Percentiles rank a stretch among this genome's conserved stretches.
These are phyloP conservation scores for Plasmodium knowlesi DNA, from an alignment of 169 alveolate genomes.

Conservation along the genomic window DNA sequence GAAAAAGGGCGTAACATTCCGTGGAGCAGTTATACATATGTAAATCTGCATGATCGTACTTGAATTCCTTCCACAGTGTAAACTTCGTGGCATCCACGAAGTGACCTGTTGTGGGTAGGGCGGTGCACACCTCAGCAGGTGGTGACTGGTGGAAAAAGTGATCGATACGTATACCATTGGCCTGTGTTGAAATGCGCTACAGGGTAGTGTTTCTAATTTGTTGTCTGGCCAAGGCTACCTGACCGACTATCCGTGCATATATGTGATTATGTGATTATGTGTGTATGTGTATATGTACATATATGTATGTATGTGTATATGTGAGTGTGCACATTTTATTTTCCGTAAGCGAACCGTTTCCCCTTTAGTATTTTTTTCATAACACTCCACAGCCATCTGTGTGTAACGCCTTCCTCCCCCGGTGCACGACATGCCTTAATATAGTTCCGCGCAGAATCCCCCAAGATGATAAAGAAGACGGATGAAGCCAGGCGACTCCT, in stretches of 20 bases:
- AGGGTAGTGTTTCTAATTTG: background rate
- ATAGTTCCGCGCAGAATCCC: background rate
- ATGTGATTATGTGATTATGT: background rate
- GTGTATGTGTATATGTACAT: background rate
- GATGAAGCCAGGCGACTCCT: constrained; percentile 54
- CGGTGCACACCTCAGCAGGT: background rate
- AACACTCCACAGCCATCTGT: background rate
- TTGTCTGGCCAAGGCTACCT: background rate
- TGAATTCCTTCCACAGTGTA: background rate
- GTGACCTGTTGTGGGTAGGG: background rate
- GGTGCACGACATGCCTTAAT: background rate
- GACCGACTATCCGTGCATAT: background rate
- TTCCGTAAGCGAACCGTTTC: background rate
- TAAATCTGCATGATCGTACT: background rate
- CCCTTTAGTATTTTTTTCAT: too few species aligned
- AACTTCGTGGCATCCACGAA: background rate
- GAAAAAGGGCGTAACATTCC: background rate
- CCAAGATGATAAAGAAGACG: constrained; percentile 35
- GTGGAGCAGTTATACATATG: background rate
- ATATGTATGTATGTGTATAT: background rate
- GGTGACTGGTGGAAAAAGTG: background rate
- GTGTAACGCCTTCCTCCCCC: background rate
- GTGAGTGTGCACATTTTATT: too few species aligned
- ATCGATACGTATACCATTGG: background rate
- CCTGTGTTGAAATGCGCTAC: background rate